Evolutionary conservation across 352 stramenopile genomes (phyloP).

Genomic region (Hyaloperonospora arabidopsidis): DNA sequence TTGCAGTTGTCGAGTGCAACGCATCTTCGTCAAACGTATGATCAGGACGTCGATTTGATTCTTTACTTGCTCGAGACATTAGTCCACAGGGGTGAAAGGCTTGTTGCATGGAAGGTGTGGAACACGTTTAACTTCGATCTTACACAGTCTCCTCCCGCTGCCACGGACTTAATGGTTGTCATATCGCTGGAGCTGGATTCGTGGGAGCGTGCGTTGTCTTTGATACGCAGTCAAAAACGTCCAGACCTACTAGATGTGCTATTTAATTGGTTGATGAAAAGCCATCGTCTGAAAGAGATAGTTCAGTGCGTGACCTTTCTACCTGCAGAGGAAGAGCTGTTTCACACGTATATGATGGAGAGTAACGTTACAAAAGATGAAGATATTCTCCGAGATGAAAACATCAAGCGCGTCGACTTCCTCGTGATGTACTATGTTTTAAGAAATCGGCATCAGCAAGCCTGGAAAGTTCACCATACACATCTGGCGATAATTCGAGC

Average conservation of each 20-base stretch:
- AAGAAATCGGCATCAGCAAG: slow-evolving; percentile 58
- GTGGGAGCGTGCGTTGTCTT: slow-evolving; percentile 62
- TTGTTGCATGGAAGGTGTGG: slow-evolving; percentile 82
- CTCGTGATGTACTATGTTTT: slow-evolving; percentile 83
- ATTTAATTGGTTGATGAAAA: slow-evolving; percentile 68
- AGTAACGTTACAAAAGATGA: slow-evolving; percentile 34
- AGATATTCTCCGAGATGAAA: slow-evolving; percentile 56
- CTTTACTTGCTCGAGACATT: slow-evolving; percentile 72
- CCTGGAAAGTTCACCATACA: slow-evolving; percentile 70
- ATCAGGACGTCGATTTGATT: slow-evolving; percentile 62
- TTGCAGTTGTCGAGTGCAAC: slow-evolving; percentile 67
- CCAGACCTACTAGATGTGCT: slow-evolving; percentile 52
- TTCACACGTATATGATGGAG: slow-evolving; percentile 76
- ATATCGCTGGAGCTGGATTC: slow-evolving; percentile 67
- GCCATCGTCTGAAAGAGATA: slow-evolving; percentile 62
- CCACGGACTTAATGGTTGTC: slow-evolving; percentile 66
- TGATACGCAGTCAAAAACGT: slow-evolving; percentile 52
- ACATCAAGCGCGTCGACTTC: slow-evolving; percentile 67
- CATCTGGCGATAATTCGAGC: slow-evolving; percentile 66
- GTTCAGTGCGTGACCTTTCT: slow-evolving; percentile 56
- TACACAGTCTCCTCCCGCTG: slow-evolving; percentile 31
- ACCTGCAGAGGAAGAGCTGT: slow-evolving; percentile 42
- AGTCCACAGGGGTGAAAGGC: slow-evolving; percentile 61
- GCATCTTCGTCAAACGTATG: slow-evolving; percentile 69
- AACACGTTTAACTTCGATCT: slow-evolving; percentile 68